Conservation (phyloP, 306 rosid genomes). For the Cucurbita pepo region DNA sequence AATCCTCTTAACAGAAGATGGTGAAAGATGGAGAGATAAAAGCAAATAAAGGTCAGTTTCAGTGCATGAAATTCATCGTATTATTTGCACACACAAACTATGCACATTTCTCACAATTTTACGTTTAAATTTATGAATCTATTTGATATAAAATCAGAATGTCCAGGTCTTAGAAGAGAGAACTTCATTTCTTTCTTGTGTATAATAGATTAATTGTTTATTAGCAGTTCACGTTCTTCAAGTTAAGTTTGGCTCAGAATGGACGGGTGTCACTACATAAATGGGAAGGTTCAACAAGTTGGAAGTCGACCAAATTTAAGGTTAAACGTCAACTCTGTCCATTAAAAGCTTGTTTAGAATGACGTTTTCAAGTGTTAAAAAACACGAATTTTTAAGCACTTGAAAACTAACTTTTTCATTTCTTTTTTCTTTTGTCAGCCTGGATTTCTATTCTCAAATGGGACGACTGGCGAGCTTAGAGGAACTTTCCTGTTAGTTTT, state of each 20-base stretch:
- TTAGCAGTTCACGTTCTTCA: background rate
- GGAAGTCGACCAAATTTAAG: too few relatives aligned
- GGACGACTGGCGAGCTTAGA: background rate
- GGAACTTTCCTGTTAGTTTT: background rate
- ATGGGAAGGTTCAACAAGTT: too few relatives aligned
- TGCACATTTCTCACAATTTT: background rate
- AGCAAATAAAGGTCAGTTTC: conserved; percentile 1
- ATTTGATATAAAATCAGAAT: background rate
- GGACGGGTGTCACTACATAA: background rate
- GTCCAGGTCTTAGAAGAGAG: too few relatives aligned
- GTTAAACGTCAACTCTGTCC: too few relatives aligned
- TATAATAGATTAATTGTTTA: background rate
- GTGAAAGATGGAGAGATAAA: background rate
- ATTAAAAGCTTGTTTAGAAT: too few relatives aligned
- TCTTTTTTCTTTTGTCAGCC: background rate
- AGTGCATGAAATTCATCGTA: background rate
- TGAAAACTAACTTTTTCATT: background rate
- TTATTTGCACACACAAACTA: background rate
- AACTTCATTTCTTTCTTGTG: too few relatives aligned
- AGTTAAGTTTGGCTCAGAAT: background rate
- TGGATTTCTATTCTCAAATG: background rate
- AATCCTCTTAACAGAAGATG: background rate
- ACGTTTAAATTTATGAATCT: too few relatives aligned
- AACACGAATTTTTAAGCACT: too few relatives aligned
- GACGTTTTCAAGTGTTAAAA: too few relatives aligned